These are phyloP conservation scores for Populus ilicifolia DNA, from an alignment of 345 rosid species.

Conservation along the genomic window DNA sequence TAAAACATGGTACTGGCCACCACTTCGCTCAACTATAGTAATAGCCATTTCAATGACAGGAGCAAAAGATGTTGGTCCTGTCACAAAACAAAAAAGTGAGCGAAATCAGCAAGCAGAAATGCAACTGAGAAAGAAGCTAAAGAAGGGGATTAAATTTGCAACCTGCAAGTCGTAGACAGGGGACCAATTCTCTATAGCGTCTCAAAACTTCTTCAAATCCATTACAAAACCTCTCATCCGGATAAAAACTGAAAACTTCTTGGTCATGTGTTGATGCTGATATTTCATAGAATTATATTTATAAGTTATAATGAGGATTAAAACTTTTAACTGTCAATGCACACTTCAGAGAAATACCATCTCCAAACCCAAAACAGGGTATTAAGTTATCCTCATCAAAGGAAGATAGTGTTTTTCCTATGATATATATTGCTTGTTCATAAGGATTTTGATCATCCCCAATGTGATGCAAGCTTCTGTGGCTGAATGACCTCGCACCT, in stretches of 20 bases:
- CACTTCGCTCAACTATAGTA: slow-evolving; percentile 83
- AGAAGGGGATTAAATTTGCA: not conserved
- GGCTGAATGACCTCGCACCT: slow-evolving; percentile 71
- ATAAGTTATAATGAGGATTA: not conserved
- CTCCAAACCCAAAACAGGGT: slow-evolving; percentile 91
- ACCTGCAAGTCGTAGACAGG: slow-evolving; percentile 88
- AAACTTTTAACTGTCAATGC: not conserved
- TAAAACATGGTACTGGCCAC: slow-evolving; percentile 91
- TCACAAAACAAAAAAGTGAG: not conserved
- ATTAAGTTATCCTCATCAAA: slow-evolving; percentile 82
- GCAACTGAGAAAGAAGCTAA: not conserved
- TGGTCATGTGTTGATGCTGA: slow-evolving; percentile 91
- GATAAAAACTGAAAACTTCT: slow-evolving; percentile 85
- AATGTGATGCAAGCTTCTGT: slow-evolving; percentile 62
- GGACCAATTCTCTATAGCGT: slow-evolving; percentile 70
- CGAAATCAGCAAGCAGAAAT: not conserved
- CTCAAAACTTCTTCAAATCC: slow-evolving; percentile 89
- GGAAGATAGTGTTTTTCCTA: slow-evolving; percentile 64
- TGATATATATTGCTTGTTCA: slow-evolving; percentile 71
- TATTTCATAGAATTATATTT: not conserved
- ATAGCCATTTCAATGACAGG: slow-evolving; percentile 93
- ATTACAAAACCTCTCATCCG: slow-evolving; percentile 55
- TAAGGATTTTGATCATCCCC: slow-evolving; percentile 62
- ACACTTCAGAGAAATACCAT: slow-evolving; percentile 26
- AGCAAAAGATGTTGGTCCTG: slow-evolving; percentile 99